Evolutionary conservation across 2,329 filamentous ascomycete species (phyloP), one percentile per base, ranked within the genome.

Genomic region (Talaromyces sp.): DNA sequence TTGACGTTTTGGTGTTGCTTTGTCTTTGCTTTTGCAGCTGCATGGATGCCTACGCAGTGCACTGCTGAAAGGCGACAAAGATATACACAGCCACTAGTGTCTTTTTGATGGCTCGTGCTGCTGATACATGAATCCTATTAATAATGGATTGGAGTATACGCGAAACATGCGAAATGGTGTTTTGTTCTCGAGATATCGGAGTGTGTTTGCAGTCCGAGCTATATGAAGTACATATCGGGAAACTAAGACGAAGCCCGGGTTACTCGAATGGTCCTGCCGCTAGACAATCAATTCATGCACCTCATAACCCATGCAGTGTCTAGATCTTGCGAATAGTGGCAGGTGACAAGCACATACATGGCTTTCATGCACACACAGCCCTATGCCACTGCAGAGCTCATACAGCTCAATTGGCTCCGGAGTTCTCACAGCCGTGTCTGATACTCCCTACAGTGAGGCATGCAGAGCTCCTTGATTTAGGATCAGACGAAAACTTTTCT

Each of bases 351-450:
- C 33, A 25, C 33, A 10, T 27, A 50, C 47, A 50, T 50, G 27
- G 47, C 52, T 35, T 33, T 57, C 17, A 58, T 58, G 56, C 56
- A 58, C 35, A 58, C 37, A 58, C 56, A 58, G 56, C 56, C 56
- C 56, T 58, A 58, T 31, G 56, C 22, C 5, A 39, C 35, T 43
- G 37, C 56, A 22, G 49, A 52, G 43, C 43, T 25, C 25, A 27
- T 33, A 59, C 13, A 59, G 56, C 15, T 13, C 35, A 41, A 7
- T 17, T 59, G 45, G 56, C 37, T 43, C 35, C 56, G 56, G 56
- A 59, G 56, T 27, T 2, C 8, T 45, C 56, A 59, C 13, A 17
- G 39, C 56, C 56, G 56, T 43, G 35, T 39, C 35, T 56, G 22
- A 33, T 45, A 17, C 47, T 19, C 25, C 4, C 27, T 54, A 47